Evolutionary conservation across 257 asterid genomes (phyloP).

Genomic region (Solanum medicagineum): DNA sequence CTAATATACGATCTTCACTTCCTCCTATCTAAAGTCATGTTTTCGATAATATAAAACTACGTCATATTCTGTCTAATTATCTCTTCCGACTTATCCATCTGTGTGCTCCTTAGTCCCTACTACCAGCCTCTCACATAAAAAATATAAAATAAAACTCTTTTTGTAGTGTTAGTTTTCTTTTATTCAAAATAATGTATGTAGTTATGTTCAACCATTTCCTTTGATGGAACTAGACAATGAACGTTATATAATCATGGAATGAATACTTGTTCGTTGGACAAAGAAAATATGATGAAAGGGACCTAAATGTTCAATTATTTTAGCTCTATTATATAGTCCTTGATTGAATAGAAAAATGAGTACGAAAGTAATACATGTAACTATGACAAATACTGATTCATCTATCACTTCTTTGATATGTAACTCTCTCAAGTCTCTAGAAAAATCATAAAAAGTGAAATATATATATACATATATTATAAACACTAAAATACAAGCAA

Average conservation of each 20-base stretch:
- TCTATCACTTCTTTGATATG: slow-evolving; percentile 1
- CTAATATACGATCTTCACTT: too few relatives aligned
- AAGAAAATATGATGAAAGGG: neutral
- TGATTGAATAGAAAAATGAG: neutral
- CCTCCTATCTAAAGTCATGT: too few relatives aligned
- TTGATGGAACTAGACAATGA: neutral
- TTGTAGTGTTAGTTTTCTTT: too few relatives aligned
- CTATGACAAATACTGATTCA: slow-evolving; percentile 1
- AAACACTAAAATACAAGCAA: neutral
- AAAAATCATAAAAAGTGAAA: slow-evolving; percentile 11
- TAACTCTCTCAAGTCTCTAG: neutral
- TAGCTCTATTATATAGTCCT: neutral
- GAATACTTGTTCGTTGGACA: neutral
- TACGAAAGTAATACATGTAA: neutral
- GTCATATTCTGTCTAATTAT: too few relatives aligned
- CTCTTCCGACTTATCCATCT: too few relatives aligned
- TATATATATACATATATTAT: neutral
- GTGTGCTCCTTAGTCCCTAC: too few relatives aligned
- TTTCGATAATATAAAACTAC: too few relatives aligned
- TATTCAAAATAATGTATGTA: too few relatives aligned
- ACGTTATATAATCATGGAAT: neutral
- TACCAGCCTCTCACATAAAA: too few relatives aligned
- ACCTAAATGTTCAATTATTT: neutral
- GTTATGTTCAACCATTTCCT: too few relatives aligned
- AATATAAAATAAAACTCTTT: too few relatives aligned